Evolutionary conservation across 371 early-diverging fungal species (phyloP), one percentile per base, ranked within the genome.

Genomic region (Lichtheimia hyalospora): DNA sequence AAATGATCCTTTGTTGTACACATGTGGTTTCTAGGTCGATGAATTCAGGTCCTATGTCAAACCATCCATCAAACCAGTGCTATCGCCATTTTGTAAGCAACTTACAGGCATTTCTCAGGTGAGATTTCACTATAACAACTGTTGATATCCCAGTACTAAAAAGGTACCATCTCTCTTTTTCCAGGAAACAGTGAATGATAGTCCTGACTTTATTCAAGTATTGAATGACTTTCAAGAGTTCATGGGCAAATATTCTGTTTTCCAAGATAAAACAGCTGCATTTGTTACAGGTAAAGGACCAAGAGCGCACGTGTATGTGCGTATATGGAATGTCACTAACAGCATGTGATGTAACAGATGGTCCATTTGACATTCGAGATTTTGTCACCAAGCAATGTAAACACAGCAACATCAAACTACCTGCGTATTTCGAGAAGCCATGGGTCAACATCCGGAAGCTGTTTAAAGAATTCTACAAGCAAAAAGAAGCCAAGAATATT

Each of bases 341-440:
- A n/a, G 8, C 34, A 34, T 34, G 34, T 20, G 7, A 21, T 48
- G 61, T 73, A 39, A 73, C 82, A 61, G 91, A 90, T 68, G 93
- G 94, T 0, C 91, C 91, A 0, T 92, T 87, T 81, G 94, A 94
- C 67, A 84, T 92, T 49, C 87, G 90, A 3, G 89, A 91, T 58
- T 93, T 92, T 69, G 75, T 92, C 20, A 75, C 81, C 24, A 90
- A 91, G 60, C 85, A 87, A 61, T 83, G 84, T 46, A 54, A 48
- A 0, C 76, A 77, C 44, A 85, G 86, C 21, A 54, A 68, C 12
- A 70, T 83, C 55, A 67, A 71, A 23, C 77, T 80, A 42, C 85
- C 84, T 0, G 52, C 51, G 0, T 84, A 81, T 58, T 79, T 85
- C 73, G 63, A 67, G 21, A 52, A 71, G 58, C 74, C 89, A 59